Evolutionary conservation across 2,329 filamentous ascomycete species (phyloP).

Genomic region (Hypomyces perniciosus): DNA sequence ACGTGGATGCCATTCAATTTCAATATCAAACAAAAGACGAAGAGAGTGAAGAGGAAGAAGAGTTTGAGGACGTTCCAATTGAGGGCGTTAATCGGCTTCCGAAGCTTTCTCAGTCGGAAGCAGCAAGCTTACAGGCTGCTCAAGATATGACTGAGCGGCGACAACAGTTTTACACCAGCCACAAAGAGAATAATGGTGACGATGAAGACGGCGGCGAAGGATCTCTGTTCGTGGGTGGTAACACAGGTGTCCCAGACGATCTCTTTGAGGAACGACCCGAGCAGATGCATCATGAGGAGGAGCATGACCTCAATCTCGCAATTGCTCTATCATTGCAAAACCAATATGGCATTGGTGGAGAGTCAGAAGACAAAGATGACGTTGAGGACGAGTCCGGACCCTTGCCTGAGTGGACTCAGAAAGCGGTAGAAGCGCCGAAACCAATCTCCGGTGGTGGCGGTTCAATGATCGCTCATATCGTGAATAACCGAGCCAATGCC

Average conservation of each 20-base stretch:
- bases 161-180: slow-evolving; percentile 22
- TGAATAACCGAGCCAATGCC: slow-evolving; percentile 67
- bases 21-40: slow-evolving; percentile 53
- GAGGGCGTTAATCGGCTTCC: slow-evolving; percentile 82
- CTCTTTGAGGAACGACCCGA: slow-evolving; percentile 27
- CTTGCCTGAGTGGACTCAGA: slow-evolving; percentile 50
- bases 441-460: slow-evolving; percentile 48
- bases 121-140: slow-evolving; percentile 20
- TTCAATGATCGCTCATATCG: slow-evolving; percentile 63
- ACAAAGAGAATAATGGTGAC: slow-evolving; percentile 9
- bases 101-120: slow-evolving; percentile 37
- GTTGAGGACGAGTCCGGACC: slow-evolving; percentile 45
- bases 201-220: slow-evolving; percentile 41
- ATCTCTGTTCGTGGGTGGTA: slow-evolving; percentile 42
- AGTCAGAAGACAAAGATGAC: slow-evolving; percentile 35
- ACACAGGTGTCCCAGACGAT: slow-evolving; percentile 16
- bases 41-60: slow-evolving; percentile 63
- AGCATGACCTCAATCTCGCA: slow-evolving; percentile 66
- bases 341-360: slow-evolving; percentile 41
- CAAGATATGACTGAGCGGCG: slow-evolving; percentile 21
- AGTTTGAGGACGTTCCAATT: slow-evolving; percentile 90
- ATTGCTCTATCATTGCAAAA: slow-evolving; percentile 79
- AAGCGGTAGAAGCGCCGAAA: slow-evolving; percentile 42
- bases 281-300: slow-evolving; percentile 31
- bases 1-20: slow-evolving; percentile 66